Conservation (phyloP, 1,284 basidiomycete genomes). For the Rhodofomes roseus region DNA sequence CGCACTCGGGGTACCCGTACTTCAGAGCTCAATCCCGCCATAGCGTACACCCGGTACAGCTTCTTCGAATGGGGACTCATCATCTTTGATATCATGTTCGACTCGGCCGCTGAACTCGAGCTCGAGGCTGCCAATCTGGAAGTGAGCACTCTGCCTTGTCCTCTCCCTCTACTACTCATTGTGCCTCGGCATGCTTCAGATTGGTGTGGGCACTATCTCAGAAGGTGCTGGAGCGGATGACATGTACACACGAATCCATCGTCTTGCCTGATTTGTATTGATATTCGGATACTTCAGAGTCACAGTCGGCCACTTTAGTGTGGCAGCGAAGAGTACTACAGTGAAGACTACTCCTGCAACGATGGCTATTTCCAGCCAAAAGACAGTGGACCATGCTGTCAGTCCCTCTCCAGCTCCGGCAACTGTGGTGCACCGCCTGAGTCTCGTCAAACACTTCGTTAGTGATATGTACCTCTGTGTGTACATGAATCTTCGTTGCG, state of each 20-base stretch:
- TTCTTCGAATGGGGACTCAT: conserved; percentile 90
- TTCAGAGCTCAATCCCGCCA: not conserved
- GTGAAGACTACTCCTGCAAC: not conserved
- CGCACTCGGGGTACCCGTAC: conserved; percentile 3
- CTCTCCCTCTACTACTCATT: not conserved
- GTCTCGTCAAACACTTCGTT: conserved; percentile 18
- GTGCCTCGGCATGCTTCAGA: conserved; percentile 20
- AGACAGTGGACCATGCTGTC: not conserved
- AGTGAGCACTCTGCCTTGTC: conserved; percentile 31
- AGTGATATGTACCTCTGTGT: conserved; percentile 31
- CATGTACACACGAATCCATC: conserved; percentile 40
- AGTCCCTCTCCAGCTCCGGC: not conserved
- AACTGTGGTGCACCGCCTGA: not conserved
- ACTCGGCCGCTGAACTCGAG: conserved; percentile 65
- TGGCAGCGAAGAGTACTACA: not conserved
- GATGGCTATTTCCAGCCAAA: not conserved
- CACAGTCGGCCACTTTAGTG: not conserved
- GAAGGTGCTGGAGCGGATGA: conserved; percentile 20
- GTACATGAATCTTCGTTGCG: conserved; percentile 13
- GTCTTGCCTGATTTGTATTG: conserved; percentile 31
- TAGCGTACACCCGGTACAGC: conserved; percentile 82
- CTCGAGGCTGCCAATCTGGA: conserved; percentile 52
- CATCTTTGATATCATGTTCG: conserved; percentile 74
- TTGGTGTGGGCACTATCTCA: conserved; percentile 28
- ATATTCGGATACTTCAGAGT: conserved; percentile 4